Conservation (phyloP, 805 yeast genomes). For the Torulaspora franciscae region DNA sequence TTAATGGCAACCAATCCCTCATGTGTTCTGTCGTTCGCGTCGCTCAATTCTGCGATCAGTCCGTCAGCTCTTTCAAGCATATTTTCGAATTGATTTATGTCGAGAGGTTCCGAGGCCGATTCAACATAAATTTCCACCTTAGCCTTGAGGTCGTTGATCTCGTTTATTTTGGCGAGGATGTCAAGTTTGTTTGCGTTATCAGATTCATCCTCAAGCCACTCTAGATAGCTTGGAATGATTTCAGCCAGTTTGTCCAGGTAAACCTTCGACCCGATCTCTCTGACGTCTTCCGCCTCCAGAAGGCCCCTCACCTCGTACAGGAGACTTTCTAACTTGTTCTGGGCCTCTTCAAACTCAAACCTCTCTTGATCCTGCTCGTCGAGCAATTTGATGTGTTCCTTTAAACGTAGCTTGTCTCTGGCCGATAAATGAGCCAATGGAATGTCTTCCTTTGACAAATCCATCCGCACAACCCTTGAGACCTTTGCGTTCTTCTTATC, state of each 20-base stretch:
- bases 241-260: constrained; percentile 37
- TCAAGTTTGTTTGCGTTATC: constrained; percentile 43
- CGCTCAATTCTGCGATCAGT: constrained; percentile 42
- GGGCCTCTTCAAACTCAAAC: constrained; percentile 54
- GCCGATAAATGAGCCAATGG: constrained; percentile 48
- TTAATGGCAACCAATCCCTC: constrained; percentile 43
- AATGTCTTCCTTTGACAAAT: constrained; percentile 31
- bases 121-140: constrained; percentile 39
- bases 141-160: constrained; percentile 26
- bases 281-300: constrained; percentile 50
- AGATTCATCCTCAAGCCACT: constrained; percentile 76
- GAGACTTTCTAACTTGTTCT: constrained; percentile 67
- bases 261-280: constrained; percentile 39
- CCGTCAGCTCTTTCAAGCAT: constrained; percentile 42
- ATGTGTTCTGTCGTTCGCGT: constrained; percentile 42
- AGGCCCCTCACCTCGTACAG: constrained; percentile 63
- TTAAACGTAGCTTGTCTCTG: constrained; percentile 43
- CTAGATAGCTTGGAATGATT: constrained; percentile 48
- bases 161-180: constrained; percentile 34
- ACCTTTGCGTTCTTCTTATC: constrained; percentile 5
- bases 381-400: constrained; percentile 47
- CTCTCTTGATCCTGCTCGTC: constrained; percentile 45
- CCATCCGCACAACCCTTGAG: constrained; percentile 6
- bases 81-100: constrained; percentile 41
- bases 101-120: constrained; percentile 45